A percentile compares a stretch with the other conserved stretches of the same genome.
These are phyloP conservation scores for Xylariales sp. DNA, from an alignment of 2,329 filamentous ascomycete genomes.

Conservation along the genomic window DNA sequence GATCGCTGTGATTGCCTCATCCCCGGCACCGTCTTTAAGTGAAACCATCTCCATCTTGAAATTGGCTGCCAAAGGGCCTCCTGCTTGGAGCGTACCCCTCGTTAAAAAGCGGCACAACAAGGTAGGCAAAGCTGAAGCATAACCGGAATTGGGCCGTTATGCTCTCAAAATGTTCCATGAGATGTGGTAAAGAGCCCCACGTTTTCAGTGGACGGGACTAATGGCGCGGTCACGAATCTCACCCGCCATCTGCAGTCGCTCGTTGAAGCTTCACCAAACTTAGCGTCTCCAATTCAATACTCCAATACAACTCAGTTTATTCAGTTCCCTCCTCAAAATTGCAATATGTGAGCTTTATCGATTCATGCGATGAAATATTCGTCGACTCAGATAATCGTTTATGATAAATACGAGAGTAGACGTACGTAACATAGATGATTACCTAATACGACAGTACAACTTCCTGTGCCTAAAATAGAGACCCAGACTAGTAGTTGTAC, in stretches of 20 bases:
- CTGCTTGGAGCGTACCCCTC: not conserved
- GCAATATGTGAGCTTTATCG: no score
- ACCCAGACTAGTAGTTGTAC: not conserved
- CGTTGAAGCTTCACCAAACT: no score
- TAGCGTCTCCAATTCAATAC: no score
- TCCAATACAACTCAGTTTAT: no score
- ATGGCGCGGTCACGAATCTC: not conserved
- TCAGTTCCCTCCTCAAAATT: no score
- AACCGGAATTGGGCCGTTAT: not conserved
- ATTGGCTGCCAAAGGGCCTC: not conserved
- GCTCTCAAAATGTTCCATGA: not conserved
- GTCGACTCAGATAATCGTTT: no score
- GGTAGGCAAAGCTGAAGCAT: not conserved
- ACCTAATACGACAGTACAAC: not conserved
- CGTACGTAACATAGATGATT: not conserved
- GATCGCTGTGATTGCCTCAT: constrained; percentile 10
- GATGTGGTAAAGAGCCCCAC: not conserved
- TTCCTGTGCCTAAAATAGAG: not conserved
- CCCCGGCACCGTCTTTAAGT: not conserved
- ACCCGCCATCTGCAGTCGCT: not conserved
- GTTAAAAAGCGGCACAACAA: not conserved
- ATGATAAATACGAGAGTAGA: no score
- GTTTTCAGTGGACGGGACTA: no score
- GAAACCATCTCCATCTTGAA: no score
- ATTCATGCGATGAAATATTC: no score